Conservation (phyloP, 2,329 filamentous ascomycete genomes). For the Fusarium setosum region DNA sequence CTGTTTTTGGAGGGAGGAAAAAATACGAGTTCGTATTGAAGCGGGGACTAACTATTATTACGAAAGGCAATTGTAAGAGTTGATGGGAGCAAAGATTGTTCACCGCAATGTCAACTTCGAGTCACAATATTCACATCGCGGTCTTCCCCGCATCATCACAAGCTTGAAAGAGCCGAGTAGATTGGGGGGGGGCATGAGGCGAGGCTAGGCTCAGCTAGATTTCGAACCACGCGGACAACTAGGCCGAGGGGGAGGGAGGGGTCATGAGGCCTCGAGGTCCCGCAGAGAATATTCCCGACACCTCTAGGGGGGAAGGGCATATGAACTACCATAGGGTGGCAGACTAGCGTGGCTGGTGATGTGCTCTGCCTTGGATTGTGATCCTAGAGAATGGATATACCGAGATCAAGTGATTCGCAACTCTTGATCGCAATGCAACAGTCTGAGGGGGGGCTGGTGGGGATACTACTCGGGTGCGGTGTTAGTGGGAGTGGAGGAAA, state of each 20-base stretch:
- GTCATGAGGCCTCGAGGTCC: conserved; percentile 30
- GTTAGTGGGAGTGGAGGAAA: conserved; percentile 11
- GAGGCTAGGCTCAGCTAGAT: too few species aligned
- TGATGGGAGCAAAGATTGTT: background rate
- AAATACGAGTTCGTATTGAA: conserved; percentile 21
- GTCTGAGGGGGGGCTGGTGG: conserved; percentile 1
- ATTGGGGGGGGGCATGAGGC: too few species aligned
- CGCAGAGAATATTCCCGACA: conserved; percentile 2
- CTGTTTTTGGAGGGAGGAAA: background rate
- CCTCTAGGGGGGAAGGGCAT: too few species aligned
- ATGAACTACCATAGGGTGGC: conserved; percentile 2
- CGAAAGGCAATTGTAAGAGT: background rate
- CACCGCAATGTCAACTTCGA: conserved; percentile 25
- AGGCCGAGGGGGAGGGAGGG: too few species aligned
- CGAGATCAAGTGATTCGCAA: conserved; percentile 22
- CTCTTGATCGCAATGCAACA: background rate
- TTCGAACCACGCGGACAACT: conserved; percentile 34
- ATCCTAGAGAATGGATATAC: conserved; percentile 6
- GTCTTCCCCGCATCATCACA: conserved; percentile 33
- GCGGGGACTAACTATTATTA: background rate
- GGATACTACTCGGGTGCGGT: conserved; percentile 6
- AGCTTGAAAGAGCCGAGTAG: conserved; percentile 12
- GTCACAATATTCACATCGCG: conserved; percentile 17
- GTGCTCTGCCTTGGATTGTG: background rate
- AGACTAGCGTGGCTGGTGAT: conserved; percentile 17